Evolutionary conservation across 1,284 basidiomycete genomes (phyloP).

Genomic region (Ceratorhiza oryzae-sativae): DNA sequence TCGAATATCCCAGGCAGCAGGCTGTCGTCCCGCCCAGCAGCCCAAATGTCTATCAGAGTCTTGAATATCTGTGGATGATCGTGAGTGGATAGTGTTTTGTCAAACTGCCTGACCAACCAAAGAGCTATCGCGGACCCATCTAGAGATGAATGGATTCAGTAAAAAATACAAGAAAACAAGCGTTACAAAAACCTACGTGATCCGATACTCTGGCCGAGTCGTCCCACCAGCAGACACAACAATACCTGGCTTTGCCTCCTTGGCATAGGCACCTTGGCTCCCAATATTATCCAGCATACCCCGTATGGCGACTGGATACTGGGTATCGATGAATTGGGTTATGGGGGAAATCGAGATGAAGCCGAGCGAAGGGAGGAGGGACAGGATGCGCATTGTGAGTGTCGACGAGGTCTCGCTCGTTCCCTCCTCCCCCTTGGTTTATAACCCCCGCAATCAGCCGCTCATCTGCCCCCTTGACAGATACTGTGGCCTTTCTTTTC

Average conservation of each 20-base stretch:
- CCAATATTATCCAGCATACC: slow-evolving; percentile 32
- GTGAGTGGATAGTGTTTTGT: not conserved
- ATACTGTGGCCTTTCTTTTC: not conserved
- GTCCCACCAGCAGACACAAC: slow-evolving; percentile 9
- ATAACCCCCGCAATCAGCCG: not conserved
- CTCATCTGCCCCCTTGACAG: not conserved
- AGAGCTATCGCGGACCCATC: slow-evolving; percentile 37
- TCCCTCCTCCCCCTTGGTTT: not conserved
- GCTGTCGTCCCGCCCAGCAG: slow-evolving; percentile 30
- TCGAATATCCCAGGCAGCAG: slow-evolving; percentile 32
- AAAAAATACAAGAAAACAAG: not conserved
- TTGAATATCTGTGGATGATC: slow-evolving; percentile 30
- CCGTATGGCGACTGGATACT: slow-evolving; percentile 18
- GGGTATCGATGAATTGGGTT: slow-evolving; percentile 5
- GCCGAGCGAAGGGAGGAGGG: not conserved
- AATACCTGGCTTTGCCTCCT: slow-evolving; percentile 17
- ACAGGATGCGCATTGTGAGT: slow-evolving; percentile 7
- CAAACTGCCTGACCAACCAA: not conserved
- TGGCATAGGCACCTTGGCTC: slow-evolving; percentile 23
- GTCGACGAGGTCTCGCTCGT: not conserved
- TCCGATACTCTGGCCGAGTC: slow-evolving; percentile 10
- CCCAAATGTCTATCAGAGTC: slow-evolving; percentile 36
- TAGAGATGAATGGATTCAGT: not conserved
- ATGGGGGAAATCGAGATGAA: not conserved
- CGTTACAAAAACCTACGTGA: not conserved